phyloP scores from a whole-genome alignment of 305 asterid genomes.

The Fraxinus dipetala region DNA sequence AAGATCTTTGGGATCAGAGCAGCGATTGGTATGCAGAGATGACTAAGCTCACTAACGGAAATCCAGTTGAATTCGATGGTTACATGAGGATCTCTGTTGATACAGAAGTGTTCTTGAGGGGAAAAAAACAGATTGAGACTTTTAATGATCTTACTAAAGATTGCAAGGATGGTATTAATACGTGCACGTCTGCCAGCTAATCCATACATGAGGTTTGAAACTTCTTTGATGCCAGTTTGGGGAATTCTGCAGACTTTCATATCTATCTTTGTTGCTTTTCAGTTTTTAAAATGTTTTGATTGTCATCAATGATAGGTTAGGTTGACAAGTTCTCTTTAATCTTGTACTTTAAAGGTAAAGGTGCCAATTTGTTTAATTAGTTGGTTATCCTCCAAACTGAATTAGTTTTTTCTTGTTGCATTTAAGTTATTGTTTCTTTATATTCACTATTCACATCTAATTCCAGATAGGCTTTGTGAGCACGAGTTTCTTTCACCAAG shows the following conservation, averaged over 20 bases:
- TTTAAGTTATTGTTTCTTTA: neutral
- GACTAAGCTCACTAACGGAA: conserved; percentile 43
- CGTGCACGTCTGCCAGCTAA: conserved; percentile 44
- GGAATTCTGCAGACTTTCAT: conserved; percentile 15
- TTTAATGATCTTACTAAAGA: conserved; percentile 57
- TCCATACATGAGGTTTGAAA: neutral
- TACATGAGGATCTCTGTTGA: conserved; percentile 59
- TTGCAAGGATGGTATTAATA: conserved; percentile 60
- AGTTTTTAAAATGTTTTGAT: conserved; percentile 10
- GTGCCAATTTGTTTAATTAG: conserved; percentile 30
- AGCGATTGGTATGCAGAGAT: conserved; percentile 55
- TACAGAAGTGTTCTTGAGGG: conserved; percentile 57
- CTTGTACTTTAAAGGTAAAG: conserved; percentile 19
- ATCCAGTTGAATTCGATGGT: conserved; percentile 54
- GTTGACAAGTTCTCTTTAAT: conserved; percentile 10
- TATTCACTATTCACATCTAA: conserved; percentile 2
- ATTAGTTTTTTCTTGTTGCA: conserved; percentile 11
- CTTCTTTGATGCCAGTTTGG: neutral
- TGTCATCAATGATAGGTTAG: conserved; percentile 24
- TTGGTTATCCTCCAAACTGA: conserved; percentile 23
- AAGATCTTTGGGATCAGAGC: conserved; percentile 46
- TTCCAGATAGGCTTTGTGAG: conserved; percentile 5
- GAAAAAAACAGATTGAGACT: conserved; percentile 53
- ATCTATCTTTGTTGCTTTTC: conserved; percentile 17
- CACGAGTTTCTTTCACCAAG: conserved; percentile 9